Conservation (phyloP, 1,284 basidiomycete genomes). For the Papiliotrema laurentii region DNA sequence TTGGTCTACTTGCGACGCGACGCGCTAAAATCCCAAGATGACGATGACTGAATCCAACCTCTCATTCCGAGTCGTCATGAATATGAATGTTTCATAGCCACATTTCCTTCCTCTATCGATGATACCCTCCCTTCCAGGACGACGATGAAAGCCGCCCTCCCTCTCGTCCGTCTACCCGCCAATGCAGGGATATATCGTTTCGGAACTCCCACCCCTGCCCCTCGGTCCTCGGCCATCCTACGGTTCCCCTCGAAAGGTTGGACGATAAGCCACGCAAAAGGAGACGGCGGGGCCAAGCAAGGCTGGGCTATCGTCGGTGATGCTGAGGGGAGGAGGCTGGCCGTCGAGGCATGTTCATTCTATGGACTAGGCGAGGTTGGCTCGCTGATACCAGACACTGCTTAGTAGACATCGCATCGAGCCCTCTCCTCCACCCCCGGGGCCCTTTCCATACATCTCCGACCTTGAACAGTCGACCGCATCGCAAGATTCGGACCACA, state of each 20-base stretch:
- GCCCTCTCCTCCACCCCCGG: conserved; percentile 57
- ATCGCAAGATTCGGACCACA: conserved; percentile 3
- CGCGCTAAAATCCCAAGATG: too few species aligned
- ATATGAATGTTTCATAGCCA: too few species aligned
- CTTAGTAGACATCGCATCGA: conserved; percentile 63
- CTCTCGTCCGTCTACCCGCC: conserved; percentile 36
- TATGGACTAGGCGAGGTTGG: background rate
- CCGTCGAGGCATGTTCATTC: conserved; percentile 58
- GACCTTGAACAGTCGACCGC: conserved; percentile 10
- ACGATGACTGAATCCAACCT: too few species aligned
- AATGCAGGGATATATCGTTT: conserved; percentile 31
- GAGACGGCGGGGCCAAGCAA: background rate
- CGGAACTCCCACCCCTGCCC: conserved; percentile 21
- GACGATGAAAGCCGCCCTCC: conserved; percentile 17
- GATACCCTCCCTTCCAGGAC: too few species aligned
- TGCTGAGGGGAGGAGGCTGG: conserved; percentile 53
- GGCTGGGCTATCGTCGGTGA: conserved; percentile 67
- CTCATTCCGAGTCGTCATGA: too few species aligned
- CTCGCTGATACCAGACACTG: conserved; percentile 54
- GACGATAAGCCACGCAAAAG: conserved; percentile 50
- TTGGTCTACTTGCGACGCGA: too few species aligned
- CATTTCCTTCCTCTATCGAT: too few species aligned
- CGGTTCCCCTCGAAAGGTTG: conserved; percentile 56
- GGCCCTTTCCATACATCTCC: conserved; percentile 67
- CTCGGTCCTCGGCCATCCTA: conserved; percentile 24